phyloP scores from a whole-genome alignment of 2,329 filamentous ascomycete species.

The Cordyceps cicadae region DNA sequence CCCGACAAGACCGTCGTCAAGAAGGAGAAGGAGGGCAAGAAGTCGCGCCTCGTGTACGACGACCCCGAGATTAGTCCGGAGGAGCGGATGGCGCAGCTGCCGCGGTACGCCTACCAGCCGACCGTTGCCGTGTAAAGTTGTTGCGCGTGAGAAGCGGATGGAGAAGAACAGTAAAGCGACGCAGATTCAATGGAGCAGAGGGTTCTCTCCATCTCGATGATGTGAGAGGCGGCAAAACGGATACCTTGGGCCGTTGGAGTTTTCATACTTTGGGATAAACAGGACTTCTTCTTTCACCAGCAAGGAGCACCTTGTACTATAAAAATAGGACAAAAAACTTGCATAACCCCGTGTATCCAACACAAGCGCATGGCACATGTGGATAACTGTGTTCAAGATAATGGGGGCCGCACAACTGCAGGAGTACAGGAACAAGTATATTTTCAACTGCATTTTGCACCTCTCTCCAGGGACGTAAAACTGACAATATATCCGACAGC shows the following conservation, averaged over 20 bases:
- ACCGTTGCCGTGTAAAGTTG: constrained; percentile 16
- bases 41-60: constrained; percentile 68
- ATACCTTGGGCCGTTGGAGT: constrained; percentile 3
- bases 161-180: background rate
- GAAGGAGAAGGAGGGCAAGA: constrained; percentile 62
- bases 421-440: no score
- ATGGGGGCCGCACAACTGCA: background rate
- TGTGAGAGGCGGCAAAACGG: background rate
- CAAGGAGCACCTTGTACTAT: background rate
- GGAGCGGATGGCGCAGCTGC: constrained; percentile 75
- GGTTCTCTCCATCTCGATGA: background rate
- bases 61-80: constrained; percentile 76
- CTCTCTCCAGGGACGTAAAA: background rate
- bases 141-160: background rate
- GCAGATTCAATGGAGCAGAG: no score
- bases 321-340: background rate
- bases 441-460: background rate
- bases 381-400: background rate
- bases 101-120: constrained; percentile 59
- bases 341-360: background rate
- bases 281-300: background rate
- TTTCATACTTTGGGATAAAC: constrained; percentile 6
- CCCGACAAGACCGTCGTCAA: constrained; percentile 42
- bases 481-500: background rate
- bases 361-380: background rate